Percentiles rank a stretch among this genome's conserved stretches.
Evolutionary conservation across 73 alveolate species (phyloP).

Genomic region (Paramecium sexaurelia): DNA sequence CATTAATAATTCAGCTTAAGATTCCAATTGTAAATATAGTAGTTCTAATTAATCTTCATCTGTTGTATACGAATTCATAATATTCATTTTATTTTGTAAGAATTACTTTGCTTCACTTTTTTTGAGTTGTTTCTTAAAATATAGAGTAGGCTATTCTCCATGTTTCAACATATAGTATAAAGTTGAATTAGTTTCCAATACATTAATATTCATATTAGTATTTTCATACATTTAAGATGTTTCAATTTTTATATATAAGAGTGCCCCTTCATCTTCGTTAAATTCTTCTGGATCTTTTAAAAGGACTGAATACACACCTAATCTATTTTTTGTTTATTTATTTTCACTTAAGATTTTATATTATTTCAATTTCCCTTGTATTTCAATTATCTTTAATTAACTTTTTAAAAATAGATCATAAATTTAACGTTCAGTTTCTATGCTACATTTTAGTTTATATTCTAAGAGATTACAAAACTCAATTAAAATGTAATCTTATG

Average conservation of each 20-base stretch:
- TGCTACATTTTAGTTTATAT: constrained; percentile 33
- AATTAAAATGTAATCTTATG: not conserved
- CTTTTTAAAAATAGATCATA: not conserved
- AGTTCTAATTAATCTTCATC: constrained; percentile 19
- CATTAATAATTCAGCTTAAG: not conserved
- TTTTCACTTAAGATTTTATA: not conserved
- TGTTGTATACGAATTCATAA: not conserved
- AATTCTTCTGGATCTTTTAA: constrained; percentile 49
- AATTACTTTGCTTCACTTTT: constrained; percentile 21
- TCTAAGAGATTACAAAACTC: not conserved
- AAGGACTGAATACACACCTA: not conserved
- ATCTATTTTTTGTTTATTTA: not conserved
- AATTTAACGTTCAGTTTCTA: not conserved
- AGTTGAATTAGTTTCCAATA: not conserved
- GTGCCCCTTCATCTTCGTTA: constrained; percentile 56
- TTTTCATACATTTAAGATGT: not conserved
- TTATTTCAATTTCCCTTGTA: constrained; percentile 40
- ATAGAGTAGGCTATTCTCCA: not conserved
- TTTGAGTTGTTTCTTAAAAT: constrained; percentile 18
- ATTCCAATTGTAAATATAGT: not conserved
- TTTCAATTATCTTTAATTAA: not conserved
- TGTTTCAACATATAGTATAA: constrained; percentile 22
- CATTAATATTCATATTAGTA: not conserved
- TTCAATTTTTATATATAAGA: constrained; percentile 16
- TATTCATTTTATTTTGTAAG: not conserved